These are phyloP conservation scores for Bidens hawaiensis DNA, from an alignment of 140 eudicot species.

Conservation along the genomic window DNA sequence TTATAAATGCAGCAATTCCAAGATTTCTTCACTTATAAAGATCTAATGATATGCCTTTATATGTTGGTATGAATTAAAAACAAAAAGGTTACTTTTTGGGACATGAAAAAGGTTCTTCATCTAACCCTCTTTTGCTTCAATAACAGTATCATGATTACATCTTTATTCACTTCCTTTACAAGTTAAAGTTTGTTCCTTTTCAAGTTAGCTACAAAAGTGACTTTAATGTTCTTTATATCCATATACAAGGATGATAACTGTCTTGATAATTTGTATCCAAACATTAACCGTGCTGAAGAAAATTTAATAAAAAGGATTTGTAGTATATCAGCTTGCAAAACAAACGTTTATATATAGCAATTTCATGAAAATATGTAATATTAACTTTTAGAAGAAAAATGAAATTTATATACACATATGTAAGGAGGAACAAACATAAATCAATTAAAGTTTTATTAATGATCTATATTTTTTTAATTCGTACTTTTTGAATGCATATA, in stretches of 20 bases:
- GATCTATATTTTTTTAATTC: too few relatives aligned
- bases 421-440: too few relatives aligned
- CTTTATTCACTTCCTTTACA: slow-evolving; percentile 24
- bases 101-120: slow-evolving; percentile 27
- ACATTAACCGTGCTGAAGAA: not conserved
- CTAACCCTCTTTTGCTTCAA: slow-evolving; percentile 38
- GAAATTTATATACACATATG: too few relatives aligned
- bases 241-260: not conserved
- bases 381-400: too few relatives aligned
- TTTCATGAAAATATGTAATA: too few relatives aligned
- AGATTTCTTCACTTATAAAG: slow-evolving; percentile 25
- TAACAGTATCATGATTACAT: slow-evolving; percentile 34
- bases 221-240: slow-evolving; percentile 13
- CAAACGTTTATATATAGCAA: not conserved
- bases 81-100: slow-evolving; percentile 24
- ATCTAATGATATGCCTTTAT: slow-evolving; percentile 35
- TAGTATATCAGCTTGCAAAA: not conserved
- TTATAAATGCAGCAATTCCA: slow-evolving; percentile 29
- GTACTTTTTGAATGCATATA: too few relatives aligned
- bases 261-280: not conserved
- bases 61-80: slow-evolving; percentile 20
- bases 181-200: slow-evolving; percentile 20
- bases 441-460: too few relatives aligned
- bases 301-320: not conserved
- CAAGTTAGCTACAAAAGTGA: slow-evolving; percentile 23